phyloP scores from a whole-genome alignment of 2,329 filamentous ascomycete genomes.

The Aspergillus latus region DNA sequence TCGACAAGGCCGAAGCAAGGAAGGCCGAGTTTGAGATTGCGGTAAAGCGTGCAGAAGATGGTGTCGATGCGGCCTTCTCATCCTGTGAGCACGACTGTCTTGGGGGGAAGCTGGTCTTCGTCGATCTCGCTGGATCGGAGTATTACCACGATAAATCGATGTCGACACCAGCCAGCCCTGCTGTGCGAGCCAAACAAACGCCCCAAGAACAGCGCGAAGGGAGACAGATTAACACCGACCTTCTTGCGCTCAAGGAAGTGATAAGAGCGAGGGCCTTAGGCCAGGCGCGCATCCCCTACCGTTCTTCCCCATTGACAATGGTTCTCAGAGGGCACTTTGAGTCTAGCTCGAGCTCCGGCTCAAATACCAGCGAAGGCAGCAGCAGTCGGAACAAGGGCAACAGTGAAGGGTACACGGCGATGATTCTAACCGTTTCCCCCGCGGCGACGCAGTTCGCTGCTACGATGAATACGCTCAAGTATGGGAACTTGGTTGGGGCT shows the following conservation, averaged over 20 bases:
- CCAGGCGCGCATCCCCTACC: conserved; percentile 42
- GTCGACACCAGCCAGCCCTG: background rate
- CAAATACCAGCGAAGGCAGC: too few relatives aligned
- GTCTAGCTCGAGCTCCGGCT: too few relatives aligned
- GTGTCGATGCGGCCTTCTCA: conserved; percentile 27
- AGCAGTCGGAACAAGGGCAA: background rate
- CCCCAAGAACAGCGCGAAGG: conserved; percentile 44
- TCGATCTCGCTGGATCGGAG: conserved; percentile 49
- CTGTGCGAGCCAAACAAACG: conserved; percentile 30
- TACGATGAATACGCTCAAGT: conserved; percentile 47
- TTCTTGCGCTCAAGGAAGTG: conserved; percentile 49
- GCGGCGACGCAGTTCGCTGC: conserved; percentile 38
- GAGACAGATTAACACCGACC: conserved; percentile 48
- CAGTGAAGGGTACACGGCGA: conserved; percentile 29
- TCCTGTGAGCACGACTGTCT: conserved; percentile 30
- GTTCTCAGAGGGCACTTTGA: conserved; percentile 43
- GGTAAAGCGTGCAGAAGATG: conserved; percentile 37
- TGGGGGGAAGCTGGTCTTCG: conserved; percentile 47
- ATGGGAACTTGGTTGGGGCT: conserved; percentile 43
- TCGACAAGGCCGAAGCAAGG: conserved; percentile 42
- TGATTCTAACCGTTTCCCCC: conserved; percentile 45
- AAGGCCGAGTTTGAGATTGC: conserved; percentile 38
- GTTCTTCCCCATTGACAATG: conserved; percentile 47
- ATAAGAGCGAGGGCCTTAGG: conserved; percentile 42
- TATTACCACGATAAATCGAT: conserved; percentile 37